Conservation (phyloP, 1,284 basidiomycete genomes). For the Boletus coffeatus region DNA sequence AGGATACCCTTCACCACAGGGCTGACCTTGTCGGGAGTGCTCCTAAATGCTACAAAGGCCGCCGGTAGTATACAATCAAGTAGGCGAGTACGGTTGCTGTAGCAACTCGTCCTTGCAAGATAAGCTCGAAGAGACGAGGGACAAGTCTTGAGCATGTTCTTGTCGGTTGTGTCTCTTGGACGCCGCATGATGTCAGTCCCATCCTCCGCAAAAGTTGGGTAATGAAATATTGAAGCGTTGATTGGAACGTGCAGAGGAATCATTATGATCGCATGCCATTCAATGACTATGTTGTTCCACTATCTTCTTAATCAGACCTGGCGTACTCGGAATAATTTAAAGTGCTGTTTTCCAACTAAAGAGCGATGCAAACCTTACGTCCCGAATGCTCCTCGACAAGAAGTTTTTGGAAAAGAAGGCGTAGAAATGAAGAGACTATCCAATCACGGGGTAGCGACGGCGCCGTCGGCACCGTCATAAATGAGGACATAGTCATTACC, state of each 20-base stretch:
- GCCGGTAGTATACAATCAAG: constrained; percentile 70
- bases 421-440: constrained; percentile 76
- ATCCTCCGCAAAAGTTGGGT: constrained; percentile 45
- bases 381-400: constrained; percentile 84
- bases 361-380: constrained; percentile 78
- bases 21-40: constrained; percentile 90
- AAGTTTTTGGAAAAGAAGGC: constrained; percentile 91
- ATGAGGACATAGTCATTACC: constrained; percentile 83
- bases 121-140: constrained; percentile 73
- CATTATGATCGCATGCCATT: constrained; percentile 90
- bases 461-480: constrained; percentile 72
- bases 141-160: constrained; percentile 95
- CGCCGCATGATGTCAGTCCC: constrained; percentile 33
- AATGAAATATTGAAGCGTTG: constrained; percentile 69
- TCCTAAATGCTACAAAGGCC: constrained; percentile 82
- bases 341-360: constrained; percentile 76
- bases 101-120: constrained; percentile 80
- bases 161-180: constrained; percentile 86
- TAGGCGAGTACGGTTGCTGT: constrained; percentile 78
- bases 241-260: constrained; percentile 85
- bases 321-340: constrained; percentile 42
- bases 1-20: constrained; percentile 89
- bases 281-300: constrained; percentile 52
- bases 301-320: constrained; percentile 46
- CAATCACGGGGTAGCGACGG: constrained; percentile 73